These are phyloP conservation scores for Amanita jacksonii DNA, from an alignment of 768 basidiomycete genomes.

Conservation along the genomic window DNA sequence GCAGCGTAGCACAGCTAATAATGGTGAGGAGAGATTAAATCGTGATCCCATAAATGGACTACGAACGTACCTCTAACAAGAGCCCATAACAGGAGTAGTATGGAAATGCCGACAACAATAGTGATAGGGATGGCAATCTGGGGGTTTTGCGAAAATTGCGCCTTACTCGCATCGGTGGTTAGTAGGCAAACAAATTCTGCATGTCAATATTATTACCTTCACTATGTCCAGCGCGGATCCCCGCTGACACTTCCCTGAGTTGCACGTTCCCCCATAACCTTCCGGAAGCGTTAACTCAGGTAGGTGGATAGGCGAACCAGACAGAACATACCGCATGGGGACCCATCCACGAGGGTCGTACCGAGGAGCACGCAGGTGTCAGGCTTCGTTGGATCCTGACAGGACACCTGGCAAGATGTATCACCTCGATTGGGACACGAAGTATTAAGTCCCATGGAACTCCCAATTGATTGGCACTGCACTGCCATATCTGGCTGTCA, in stretches of 20 bases:
- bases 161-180: conserved; percentile 24
- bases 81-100: conserved; percentile 46
- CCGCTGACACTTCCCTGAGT: conserved; percentile 48
- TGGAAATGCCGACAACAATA: conserved; percentile 55
- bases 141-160: conserved; percentile 70
- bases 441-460: conserved; percentile 56
- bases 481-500: conserved; percentile 25
- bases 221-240: conserved; percentile 51
- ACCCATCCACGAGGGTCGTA: conserved; percentile 68
- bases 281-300: conserved; percentile 11
- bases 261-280: conserved; percentile 70
- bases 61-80: conserved; percentile 15
- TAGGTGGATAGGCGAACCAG: conserved; percentile 2
- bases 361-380: conserved; percentile 64
- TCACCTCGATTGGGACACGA: conserved; percentile 60
- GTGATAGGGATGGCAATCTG: conserved; percentile 76
- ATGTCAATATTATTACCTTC: conserved; percentile 32
- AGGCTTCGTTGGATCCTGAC: conserved; percentile 54
- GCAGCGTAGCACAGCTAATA: conserved; percentile 26
- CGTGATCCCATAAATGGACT: background rate
- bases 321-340: conserved; percentile 54
- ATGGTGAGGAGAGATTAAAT: background rate
- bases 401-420: conserved; percentile 68
- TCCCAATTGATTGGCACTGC: conserved; percentile 70
- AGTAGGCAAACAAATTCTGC: background rate